Evolutionary conservation across 2,329 filamentous ascomycete species (phyloP).

Genomic region (Aspergillus chevalieri): DNA sequence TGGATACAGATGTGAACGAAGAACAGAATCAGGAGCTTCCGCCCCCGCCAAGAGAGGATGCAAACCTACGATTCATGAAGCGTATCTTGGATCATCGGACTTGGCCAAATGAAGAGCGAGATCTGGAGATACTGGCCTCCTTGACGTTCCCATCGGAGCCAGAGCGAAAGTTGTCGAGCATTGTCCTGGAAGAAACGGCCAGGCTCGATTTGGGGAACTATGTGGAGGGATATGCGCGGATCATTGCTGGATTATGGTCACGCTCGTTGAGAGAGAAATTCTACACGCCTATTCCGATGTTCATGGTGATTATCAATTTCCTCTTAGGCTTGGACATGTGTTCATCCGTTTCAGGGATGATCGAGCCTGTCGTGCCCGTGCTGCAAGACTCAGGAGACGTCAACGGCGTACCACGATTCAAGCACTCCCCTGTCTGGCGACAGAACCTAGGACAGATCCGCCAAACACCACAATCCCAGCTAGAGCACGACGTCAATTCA

Average conservation of each 20-base stretch:
- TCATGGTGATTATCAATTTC: slow-evolving; percentile 36
- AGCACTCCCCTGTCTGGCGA: slow-evolving; percentile 38
- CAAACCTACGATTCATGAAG: slow-evolving; percentile 43
- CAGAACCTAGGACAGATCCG: slow-evolving; percentile 34
- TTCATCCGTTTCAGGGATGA: slow-evolving; percentile 29
- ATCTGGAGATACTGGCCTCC: slow-evolving; percentile 50
- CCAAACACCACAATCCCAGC: slow-evolving; percentile 35
- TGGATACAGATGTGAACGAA: slow-evolving; percentile 5
- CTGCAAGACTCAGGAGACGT: slow-evolving; percentile 46
- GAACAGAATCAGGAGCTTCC: slow-evolving; percentile 21
- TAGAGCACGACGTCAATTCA: slow-evolving; percentile 48
- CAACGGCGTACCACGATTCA: slow-evolving; percentile 49
- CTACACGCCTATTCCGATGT: slow-evolving; percentile 37
- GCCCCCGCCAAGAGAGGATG: slow-evolving; percentile 16
- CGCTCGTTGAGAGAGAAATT: slow-evolving; percentile 51
- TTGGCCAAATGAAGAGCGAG: slow-evolving; percentile 42
- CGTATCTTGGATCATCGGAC: slow-evolving; percentile 51
- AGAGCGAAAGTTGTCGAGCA: slow-evolving; percentile 45
- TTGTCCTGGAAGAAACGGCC: slow-evolving; percentile 49
- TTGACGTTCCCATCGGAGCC: slow-evolving; percentile 50
- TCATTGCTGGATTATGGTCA: slow-evolving; percentile 51
- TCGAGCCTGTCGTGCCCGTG: slow-evolving; percentile 33
- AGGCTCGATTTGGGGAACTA: slow-evolving; percentile 40
- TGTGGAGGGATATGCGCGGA: slow-evolving; percentile 43
- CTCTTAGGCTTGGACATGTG: slow-evolving; percentile 36